A percentile compares a stretch with the other conserved stretches of the same genome.
These are phyloP conservation scores for Tuber melanosporum DNA, from an alignment of 495 filamentous ascomycete species.

Conservation along the genomic window DNA sequence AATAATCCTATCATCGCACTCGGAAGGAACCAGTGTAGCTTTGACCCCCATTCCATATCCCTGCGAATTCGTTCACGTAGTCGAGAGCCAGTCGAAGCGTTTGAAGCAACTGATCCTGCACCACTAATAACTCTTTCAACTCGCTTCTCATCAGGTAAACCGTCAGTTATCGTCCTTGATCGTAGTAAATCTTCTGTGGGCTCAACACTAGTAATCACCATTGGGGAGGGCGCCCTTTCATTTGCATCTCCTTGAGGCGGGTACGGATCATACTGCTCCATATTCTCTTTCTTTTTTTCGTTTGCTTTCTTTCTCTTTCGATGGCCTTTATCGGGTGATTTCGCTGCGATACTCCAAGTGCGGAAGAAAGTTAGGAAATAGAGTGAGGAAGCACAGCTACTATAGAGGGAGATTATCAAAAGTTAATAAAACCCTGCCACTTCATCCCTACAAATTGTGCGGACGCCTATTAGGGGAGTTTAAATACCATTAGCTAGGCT, in stretches of 20 bases:
- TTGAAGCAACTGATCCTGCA: not conserved
- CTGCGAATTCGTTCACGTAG: not conserved
- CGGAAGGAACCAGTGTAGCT: constrained; percentile 45
- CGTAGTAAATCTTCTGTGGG: not conserved
- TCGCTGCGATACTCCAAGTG: not conserved
- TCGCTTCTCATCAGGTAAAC: not conserved
- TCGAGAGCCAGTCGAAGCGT: not conserved
- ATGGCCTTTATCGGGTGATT: not conserved
- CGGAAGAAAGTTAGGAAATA: not conserved
- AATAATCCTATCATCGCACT: constrained; percentile 41
- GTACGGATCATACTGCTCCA: not conserved
- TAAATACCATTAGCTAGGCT: not conserved
- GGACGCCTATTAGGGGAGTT: not conserved
- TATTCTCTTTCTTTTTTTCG: not conserved
- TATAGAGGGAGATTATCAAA: not conserved
- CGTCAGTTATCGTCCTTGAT: not conserved
- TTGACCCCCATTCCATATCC: constrained; percentile 39
- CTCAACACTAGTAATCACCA: not conserved
- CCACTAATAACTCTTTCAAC: not conserved
- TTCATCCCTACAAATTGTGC: not conserved
- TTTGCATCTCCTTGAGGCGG: not conserved
- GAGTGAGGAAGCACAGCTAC: not conserved
- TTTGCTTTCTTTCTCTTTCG: not conserved
- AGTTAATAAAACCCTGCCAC: not conserved
- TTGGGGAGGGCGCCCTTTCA: not conserved